Conservation (phyloP, 148 eudicot genomes). For the Rhododendron ovatum region DNA sequence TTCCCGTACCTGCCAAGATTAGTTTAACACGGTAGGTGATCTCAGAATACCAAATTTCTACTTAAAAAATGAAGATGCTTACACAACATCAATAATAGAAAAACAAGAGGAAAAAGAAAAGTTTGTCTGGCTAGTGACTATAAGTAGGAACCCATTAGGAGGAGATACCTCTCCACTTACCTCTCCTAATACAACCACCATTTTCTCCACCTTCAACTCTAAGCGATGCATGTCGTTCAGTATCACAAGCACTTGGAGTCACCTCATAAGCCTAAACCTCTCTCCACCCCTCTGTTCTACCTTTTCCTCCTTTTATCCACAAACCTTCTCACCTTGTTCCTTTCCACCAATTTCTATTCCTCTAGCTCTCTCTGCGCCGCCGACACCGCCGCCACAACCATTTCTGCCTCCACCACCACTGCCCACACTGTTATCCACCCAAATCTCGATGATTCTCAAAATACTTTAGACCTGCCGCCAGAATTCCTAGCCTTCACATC, state of each 20-base stretch:
- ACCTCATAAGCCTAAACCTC: slow-evolving; percentile 11
- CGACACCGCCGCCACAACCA: not conserved
- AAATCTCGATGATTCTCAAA: not conserved
- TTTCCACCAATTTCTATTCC: slow-evolving; percentile 32
- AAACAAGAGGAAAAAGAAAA: not conserved
- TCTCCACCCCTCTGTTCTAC: slow-evolving; percentile 26
- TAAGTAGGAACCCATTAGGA: not conserved
- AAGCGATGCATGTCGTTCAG: not conserved
- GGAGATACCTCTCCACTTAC: not conserved
- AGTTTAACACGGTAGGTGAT: not conserved
- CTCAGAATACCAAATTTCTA: not conserved
- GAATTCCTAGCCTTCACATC: slow-evolving; percentile 38
- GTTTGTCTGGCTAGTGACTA: not conserved
- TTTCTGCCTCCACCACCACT: not conserved
- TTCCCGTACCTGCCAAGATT: not conserved
- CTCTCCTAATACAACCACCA: not conserved
- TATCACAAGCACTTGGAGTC: slow-evolving; percentile 14
- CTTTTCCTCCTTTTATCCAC: slow-evolving; percentile 33
- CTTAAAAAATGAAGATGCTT: not conserved
- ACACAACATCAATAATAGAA: not conserved
- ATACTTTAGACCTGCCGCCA: slow-evolving; percentile 18
- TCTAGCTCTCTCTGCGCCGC: slow-evolving; percentile 18
- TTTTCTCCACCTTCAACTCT: not conserved
- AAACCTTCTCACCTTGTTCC: slow-evolving; percentile 39
- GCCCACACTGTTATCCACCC: not conserved